A percentile compares a stretch with the other conserved stretches of the same genome.
These are phyloP conservation scores for Saccharomyces kudriavzevii DNA, from an alignment of 805 yeast genomes.

Conservation along the genomic window DNA sequence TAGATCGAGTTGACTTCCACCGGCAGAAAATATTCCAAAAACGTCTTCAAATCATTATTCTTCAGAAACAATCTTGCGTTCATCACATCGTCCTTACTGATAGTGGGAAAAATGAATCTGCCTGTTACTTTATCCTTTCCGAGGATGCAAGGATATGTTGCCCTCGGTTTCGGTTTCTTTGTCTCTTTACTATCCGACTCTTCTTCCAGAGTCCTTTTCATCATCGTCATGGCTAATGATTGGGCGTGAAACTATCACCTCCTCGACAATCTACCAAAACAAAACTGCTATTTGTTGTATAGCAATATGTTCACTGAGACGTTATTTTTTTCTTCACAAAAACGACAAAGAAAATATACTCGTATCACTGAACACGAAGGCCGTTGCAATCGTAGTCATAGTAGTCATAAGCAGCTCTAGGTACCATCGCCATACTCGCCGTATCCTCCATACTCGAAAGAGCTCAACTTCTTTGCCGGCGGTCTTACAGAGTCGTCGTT, in stretches of 20 bases:
- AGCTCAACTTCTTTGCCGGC: constrained; percentile 17
- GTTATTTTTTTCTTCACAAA: not conserved
- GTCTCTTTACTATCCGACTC: not conserved
- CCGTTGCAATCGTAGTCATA: not conserved
- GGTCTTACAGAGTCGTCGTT: not conserved
- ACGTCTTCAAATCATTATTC: constrained; percentile 48
- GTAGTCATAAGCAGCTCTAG: not conserved
- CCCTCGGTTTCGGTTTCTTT: constrained; percentile 2
- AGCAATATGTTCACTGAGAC: not conserved
- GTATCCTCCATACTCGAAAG: constrained; percentile 35
- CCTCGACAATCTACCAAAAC: not conserved
- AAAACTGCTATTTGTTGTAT: not conserved
- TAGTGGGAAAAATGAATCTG: constrained; percentile 31
- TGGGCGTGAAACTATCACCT: not conserved
- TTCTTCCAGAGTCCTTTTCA: not conserved
- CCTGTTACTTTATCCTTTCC: constrained; percentile 22
- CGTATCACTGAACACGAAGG: not conserved
- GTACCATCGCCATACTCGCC: constrained; percentile 27
- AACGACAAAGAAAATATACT: not conserved
- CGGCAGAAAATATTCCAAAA: constrained; percentile 55
- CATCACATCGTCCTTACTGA: constrained; percentile 37
- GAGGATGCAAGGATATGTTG: constrained; percentile 4
- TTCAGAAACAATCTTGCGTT: constrained; percentile 49
- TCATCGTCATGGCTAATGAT: not conserved
- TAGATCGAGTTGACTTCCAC: constrained; percentile 51